Evolutionary conservation across 2,329 filamentous ascomycete species (phyloP), one percentile per base, ranked within the genome.

Genomic region (Cladosporium oxysporum): DNA sequence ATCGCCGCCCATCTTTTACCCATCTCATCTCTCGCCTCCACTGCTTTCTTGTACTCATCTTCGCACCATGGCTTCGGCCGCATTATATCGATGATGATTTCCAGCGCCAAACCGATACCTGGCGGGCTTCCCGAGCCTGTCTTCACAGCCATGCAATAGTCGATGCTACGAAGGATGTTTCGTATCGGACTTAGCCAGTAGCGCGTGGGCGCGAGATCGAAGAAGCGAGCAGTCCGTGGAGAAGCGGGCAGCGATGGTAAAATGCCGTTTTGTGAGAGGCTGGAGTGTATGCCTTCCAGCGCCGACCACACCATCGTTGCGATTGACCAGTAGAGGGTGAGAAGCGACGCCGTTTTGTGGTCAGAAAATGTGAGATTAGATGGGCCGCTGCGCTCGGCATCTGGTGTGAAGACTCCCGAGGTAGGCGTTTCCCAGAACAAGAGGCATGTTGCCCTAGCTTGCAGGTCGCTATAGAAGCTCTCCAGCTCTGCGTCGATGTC

Each of bases 1-100:
- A 63, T 57, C 61, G 50, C 50, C 50, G 50, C 61, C 61, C 61
- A 63, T 11, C 61, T 63, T 28, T 35, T 55, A 8, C 61, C 61
- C 50, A 63, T 47, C 35, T 63, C 61, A 31, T 47, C 50, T 52
- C 61, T 55, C 23, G 50, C 61, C n/a, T 31, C 35, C 16, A 44
- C 26, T 52, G 61, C 61, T 33, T 18, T 21, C 10, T 3, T 47
- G 14, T 26, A 33, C 33, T 62, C 60, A 5, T 10, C 14, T 33
- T 41, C 60, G 11, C 47, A 52, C 31, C 47, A 49, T 41, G n/a
- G 14, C 49, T 35, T 50, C 2, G 8, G n/a, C 21, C 49, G 14
- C 60, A 62, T 37, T 4, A 52, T 50, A 44, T 62, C 60, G 10
- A 62, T 62, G 26, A 62, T 49, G 5, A 62, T 53, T 8, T 62